Base-by-base conservation (phyloP, 495 filamentous ascomycete species). In the Tuber indicum region DNA sequence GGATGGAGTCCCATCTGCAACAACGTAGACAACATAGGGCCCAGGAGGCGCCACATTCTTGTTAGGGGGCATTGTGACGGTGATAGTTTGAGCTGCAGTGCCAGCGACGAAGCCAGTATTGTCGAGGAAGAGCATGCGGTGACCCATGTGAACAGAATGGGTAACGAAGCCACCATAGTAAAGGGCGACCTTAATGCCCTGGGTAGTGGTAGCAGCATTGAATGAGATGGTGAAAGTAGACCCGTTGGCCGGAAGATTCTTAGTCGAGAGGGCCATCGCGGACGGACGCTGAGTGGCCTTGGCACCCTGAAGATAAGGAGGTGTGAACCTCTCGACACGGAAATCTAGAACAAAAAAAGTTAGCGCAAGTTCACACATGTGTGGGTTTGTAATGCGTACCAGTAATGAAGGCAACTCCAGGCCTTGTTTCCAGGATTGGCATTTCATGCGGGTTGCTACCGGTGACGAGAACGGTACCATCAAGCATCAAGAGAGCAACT, bases 151-250 rank as follows among this genome's bases (percentile, higher is more conserved):
- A 46, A 91, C 79, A 42, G 85, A 86, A 79, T 91, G 89, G 46
- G 89, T 91, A 58, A 90, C 87, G 75, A 89, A 91, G 12, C 89
- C 90, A 62, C 88, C 88, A 81, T 90, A 86, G 82, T 90, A 90
- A 23, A 91, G 84, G 12, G 85, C 82, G 23, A 91, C 86, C 81
- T 87, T 86, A 52, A 86, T 83, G 4, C 26, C 80, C 70, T 85
- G 83, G 17, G 86, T 82, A 47, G 78, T 82, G 10, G 82, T 41
- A 0, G 86, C 85, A n/a, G 80, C 84, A 45, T 81, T 86, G 81
- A 90, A 90, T 4, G 58, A 81, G 75, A 90, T 81, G 8, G 77
- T 83, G 82, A 90, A 89, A 10, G 77, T 84, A 32, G 80, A 83
- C 9, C 86, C 86, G 75, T 87, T 83, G 16, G 88, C 85, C 32